Percentiles rank a stretch among this genome's conserved stretches.
These are phyloP conservation scores for Raffaelea deltoideospora DNA, from an alignment of 2,329 filamentous ascomycete genomes.

Conservation along the genomic window DNA sequence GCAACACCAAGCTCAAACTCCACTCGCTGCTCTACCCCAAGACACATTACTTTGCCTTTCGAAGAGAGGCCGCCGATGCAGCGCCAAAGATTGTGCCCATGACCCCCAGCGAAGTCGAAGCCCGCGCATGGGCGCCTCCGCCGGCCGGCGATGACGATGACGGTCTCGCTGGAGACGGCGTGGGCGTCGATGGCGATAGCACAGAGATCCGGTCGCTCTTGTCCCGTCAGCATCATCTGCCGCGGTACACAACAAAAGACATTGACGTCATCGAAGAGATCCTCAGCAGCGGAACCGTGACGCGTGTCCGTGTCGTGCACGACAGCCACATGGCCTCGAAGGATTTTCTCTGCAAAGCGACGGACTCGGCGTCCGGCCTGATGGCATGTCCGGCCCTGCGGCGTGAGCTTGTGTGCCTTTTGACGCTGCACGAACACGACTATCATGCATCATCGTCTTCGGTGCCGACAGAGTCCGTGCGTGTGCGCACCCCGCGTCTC, in stretches of 20 bases:
- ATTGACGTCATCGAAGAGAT: constrained; percentile 2
- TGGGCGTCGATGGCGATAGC: background rate
- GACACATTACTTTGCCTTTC: no score
- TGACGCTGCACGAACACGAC: background rate
- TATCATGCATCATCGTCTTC: background rate
- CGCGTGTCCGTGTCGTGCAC: constrained; percentile 1
- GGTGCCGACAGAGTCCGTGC: constrained; percentile 1
- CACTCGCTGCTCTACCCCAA: no score
- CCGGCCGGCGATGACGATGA: no score
- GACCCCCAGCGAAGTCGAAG: no score
- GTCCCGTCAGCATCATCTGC: background rate
- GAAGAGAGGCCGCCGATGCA: no score
- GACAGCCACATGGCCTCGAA: background rate
- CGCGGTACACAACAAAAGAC: constrained; percentile 3
- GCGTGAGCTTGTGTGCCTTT: background rate
- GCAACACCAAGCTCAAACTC: no score
- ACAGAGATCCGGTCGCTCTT: background rate
- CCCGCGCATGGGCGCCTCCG: no score
- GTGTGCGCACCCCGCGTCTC: constrained; percentile 2
- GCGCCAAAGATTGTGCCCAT: no score
- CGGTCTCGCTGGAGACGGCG: no score
- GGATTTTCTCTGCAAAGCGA: constrained; percentile 2
- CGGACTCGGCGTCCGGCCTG: background rate
- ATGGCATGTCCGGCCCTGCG: background rate
- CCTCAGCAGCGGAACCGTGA: background rate